phyloP scores from a whole-genome alignment of 352 stramenopile species.

The Pythium vanterpoolii region DNA sequence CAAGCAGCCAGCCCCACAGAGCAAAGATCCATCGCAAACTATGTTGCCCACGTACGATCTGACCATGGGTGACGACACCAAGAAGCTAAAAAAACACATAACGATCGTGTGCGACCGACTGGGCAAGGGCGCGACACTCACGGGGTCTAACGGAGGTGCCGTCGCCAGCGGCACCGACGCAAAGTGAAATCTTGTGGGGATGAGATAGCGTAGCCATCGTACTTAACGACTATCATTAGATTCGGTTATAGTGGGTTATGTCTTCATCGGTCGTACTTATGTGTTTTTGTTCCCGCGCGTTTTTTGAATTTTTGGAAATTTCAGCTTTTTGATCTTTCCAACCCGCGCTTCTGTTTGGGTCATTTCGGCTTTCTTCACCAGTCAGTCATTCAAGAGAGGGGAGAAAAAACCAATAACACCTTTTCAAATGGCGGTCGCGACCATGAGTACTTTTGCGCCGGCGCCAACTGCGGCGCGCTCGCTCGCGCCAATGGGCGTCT shows the following conservation, averaged over 20 bases:
- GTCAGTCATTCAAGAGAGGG: conserved; percentile 21
- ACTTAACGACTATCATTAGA: conserved; percentile 3
- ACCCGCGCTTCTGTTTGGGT: not conserved
- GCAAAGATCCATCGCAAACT: conserved; percentile 15
- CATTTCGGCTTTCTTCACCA: not conserved
- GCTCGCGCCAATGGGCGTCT: conserved; percentile 13
- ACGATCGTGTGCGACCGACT: conserved; percentile 88
- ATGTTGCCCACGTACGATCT: conserved; percentile 39
- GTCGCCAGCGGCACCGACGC: not conserved
- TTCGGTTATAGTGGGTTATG: not conserved
- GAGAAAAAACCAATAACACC: conserved; percentile 1
- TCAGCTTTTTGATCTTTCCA: no score
- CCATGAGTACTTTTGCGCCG: conserved; percentile 10
- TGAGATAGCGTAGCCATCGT: conserved; percentile 5
- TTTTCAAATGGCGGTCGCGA: conserved; percentile 20
- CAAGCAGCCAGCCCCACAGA: conserved; percentile 41
- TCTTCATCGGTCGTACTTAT: not conserved
- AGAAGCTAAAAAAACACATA: conserved; percentile 90
- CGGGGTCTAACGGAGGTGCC: not conserved
- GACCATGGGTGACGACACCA: conserved; percentile 72
- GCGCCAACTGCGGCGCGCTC: not conserved
- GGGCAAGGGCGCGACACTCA: conserved; percentile 67
- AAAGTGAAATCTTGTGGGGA: not conserved
- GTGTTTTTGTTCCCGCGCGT: not conserved
- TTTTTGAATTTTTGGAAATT: conserved; percentile 30